A percentile compares a stretch with the other conserved stretches of the same genome.
These are phyloP conservation scores for Madurella mycetomatis DNA, from an alignment of 2,329 filamentous ascomycete genomes.

Conservation along the genomic window DNA sequence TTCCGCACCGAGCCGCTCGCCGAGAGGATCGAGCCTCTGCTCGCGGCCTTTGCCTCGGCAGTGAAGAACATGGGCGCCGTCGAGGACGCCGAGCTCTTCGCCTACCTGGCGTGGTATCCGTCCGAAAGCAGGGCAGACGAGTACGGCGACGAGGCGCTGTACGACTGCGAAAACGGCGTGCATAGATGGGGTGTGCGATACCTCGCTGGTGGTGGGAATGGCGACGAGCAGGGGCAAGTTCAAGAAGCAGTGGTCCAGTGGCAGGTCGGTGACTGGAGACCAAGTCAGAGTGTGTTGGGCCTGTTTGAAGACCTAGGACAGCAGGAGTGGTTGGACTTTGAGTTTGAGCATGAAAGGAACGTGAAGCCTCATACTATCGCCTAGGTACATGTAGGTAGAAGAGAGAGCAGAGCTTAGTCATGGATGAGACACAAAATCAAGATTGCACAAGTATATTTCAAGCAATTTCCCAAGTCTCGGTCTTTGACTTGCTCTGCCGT, in stretches of 20 bases:
- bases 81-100: slow-evolving; percentile 3
- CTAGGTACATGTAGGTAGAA: neutral
- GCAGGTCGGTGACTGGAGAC: slow-evolving; percentile 4
- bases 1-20: slow-evolving; percentile 2
- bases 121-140: neutral
- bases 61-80: neutral
- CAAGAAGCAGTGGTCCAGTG: neutral
- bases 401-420: too few species aligned
- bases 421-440: too few species aligned
- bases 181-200: neutral
- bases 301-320: neutral
- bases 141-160: neutral
- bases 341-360: neutral
- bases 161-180: neutral
- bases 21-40: slow-evolving; percentile 6
- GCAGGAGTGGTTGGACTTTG: slow-evolving; percentile 1
- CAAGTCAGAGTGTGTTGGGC: neutral
- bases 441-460: too few species aligned
- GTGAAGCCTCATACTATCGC: neutral
- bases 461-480: too few species aligned
- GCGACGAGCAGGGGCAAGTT: neutral
- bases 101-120: neutral
- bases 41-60: neutral
- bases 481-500: too few species aligned
- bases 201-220: neutral